Evolutionary conservation across 2,329 filamentous ascomycete species (phyloP).

Genomic region (Alternaria burnsii): DNA sequence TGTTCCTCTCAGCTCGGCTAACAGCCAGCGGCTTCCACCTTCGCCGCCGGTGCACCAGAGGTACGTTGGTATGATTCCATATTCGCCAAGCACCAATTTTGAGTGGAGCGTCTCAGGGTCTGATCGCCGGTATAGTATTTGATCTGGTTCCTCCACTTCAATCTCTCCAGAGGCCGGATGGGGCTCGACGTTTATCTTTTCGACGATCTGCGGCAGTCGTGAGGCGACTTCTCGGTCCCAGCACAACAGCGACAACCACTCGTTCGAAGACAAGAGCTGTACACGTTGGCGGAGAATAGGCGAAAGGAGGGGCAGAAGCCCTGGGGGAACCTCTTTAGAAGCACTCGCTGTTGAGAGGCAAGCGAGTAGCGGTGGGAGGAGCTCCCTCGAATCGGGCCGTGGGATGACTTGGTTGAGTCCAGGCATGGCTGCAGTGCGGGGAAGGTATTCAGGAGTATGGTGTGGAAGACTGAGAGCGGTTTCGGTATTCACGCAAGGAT

Average conservation of each 20-base stretch:
- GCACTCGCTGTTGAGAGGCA: constrained; percentile 69
- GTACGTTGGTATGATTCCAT: constrained; percentile 70
- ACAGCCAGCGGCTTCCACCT: constrained; percentile 72
- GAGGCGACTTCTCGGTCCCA: constrained; percentile 69
- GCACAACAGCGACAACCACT: constrained; percentile 77
- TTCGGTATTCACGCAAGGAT: background rate
- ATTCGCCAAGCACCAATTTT: constrained; percentile 67
- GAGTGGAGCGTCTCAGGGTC: constrained; percentile 80
- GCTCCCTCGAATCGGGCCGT: constrained; percentile 62
- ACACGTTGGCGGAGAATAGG: constrained; percentile 70
- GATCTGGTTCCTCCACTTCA: constrained; percentile 74
- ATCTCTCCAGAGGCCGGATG: constrained; percentile 83
- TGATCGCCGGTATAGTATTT: constrained; percentile 70
- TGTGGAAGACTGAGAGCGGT: background rate
- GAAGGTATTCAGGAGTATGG: background rate
- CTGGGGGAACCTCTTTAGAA: constrained; percentile 67
- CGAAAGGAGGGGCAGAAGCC: constrained; percentile 67
- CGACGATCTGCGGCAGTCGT: constrained; percentile 68
- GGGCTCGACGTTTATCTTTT: constrained; percentile 73
- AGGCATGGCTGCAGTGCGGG: constrained; percentile 49
- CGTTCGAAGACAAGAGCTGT: constrained; percentile 68
- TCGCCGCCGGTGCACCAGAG: constrained; percentile 74
- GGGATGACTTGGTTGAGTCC: constrained; percentile 60
- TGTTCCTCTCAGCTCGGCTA: constrained; percentile 73
- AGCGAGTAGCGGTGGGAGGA: constrained; percentile 70